These are phyloP conservation scores for Alternaria infectoria DNA, from an alignment of 2,329 filamentous ascomycete genomes.

Conservation along the genomic window DNA sequence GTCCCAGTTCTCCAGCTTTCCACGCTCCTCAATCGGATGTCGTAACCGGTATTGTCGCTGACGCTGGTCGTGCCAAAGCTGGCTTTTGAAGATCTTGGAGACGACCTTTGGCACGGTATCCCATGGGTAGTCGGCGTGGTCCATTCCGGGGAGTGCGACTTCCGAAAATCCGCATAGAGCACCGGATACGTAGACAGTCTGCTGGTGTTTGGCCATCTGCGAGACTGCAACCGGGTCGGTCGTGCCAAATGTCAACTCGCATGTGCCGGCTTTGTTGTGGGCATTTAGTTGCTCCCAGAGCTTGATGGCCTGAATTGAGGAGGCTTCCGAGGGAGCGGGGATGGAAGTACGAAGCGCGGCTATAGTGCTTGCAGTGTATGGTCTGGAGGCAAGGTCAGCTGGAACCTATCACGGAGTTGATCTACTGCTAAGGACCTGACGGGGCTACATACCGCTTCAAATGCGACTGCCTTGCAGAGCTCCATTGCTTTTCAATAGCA, in stretches of 20 bases:
- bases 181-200: slow-evolving; percentile 52
- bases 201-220: slow-evolving; percentile 49
- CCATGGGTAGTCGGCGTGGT: slow-evolving; percentile 53
- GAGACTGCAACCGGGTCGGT: slow-evolving; percentile 47
- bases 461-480: slow-evolving; percentile 18
- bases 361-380: slow-evolving; percentile 44
- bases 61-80: slow-evolving; percentile 51
- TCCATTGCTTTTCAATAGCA: slow-evolving; percentile 47
- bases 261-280: slow-evolving; percentile 44
- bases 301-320: slow-evolving; percentile 45
- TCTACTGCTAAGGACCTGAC: background rate
- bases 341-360: slow-evolving; percentile 44
- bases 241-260: slow-evolving; percentile 49
- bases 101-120: slow-evolving; percentile 53
- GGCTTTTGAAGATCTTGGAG: slow-evolving; percentile 50
- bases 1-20: slow-evolving; percentile 47
- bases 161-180: slow-evolving; percentile 51
- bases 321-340: slow-evolving; percentile 31
- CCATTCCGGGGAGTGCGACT: slow-evolving; percentile 48
- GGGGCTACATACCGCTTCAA: slow-evolving; percentile 15
- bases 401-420: background rate
- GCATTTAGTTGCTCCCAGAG: slow-evolving; percentile 47
- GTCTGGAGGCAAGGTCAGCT: slow-evolving; percentile 20
- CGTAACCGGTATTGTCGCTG: slow-evolving; percentile 49
- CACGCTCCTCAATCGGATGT: slow-evolving; percentile 38